phyloP scores from a whole-genome alignment of 2,329 filamentous ascomycete species.

The Aureobasidium sp. region DNA sequence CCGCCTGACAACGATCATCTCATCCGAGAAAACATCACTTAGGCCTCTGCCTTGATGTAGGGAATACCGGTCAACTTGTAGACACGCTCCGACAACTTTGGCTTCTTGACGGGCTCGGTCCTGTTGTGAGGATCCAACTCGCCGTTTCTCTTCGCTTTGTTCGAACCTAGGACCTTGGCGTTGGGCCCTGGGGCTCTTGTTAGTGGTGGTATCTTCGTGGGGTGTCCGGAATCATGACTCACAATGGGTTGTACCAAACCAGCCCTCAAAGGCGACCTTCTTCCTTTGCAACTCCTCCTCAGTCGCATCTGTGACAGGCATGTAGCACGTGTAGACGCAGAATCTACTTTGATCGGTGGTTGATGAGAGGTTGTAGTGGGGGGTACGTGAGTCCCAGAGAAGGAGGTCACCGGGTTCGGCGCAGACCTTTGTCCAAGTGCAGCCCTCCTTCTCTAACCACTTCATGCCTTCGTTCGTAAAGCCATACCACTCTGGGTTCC shows the following conservation, averaged over 20 bases:
- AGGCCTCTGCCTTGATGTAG: conserved; percentile 31
- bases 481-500: conserved; percentile 30
- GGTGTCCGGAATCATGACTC: background rate
- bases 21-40: no score
- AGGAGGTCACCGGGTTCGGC: conserved; percentile 19
- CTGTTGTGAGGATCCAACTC: conserved; percentile 31
- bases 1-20: no score
- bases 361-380: conserved; percentile 29
- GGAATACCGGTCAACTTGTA: conserved; percentile 45
- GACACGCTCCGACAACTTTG: conserved; percentile 34
- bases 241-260: conserved; percentile 30
- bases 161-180: conserved; percentile 26
- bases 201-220: background rate
- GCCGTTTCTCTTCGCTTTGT: conserved; percentile 28
- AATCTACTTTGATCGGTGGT: conserved; percentile 27
- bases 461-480: conserved; percentile 23
- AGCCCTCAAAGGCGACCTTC: conserved; percentile 27
- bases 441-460: conserved; percentile 23
- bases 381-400: conserved; percentile 23
- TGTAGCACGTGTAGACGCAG: conserved; percentile 31
- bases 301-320: conserved; percentile 30
- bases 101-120: conserved; percentile 35
- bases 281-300: conserved; percentile 30
- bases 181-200: conserved; percentile 22
- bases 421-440: conserved; percentile 19